These are phyloP conservation scores for Colletotrichum spaethianum DNA, from an alignment of 2,329 filamentous ascomycete species.

Conservation along the genomic window DNA sequence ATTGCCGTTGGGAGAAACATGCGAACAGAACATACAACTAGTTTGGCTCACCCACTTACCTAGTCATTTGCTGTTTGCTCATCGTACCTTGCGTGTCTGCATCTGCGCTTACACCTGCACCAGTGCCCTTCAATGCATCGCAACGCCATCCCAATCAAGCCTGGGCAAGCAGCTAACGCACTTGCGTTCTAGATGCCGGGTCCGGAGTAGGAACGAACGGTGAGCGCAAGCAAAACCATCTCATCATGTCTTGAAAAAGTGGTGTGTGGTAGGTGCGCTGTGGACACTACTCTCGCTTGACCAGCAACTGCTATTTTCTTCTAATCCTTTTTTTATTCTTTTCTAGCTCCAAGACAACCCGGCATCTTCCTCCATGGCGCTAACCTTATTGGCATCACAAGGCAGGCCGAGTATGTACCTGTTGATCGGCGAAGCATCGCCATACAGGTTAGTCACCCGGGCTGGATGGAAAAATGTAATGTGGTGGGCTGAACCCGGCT, in stretches of 20 bases:
- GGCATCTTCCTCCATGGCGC: conserved; percentile 18
- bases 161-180: neutral
- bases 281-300: conserved; percentile 20
- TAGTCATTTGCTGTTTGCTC: neutral
- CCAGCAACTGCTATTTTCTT: conserved; percentile 2
- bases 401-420: neutral
- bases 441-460: neutral
- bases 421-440: neutral
- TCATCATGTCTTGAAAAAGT: conserved; percentile 14
- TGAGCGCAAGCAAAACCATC: neutral
- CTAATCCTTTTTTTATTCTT: too few species aligned
- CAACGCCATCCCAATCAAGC: neutral
- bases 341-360: conserved; percentile 19
- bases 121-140: neutral
- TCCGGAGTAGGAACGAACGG: neutral
- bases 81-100: neutral
- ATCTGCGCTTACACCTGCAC: neutral
- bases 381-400: conserved; percentile 20
- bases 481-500: neutral
- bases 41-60: neutral
- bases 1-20: neutral
- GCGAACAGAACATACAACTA: neutral
- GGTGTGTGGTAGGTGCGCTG: conserved; percentile 13
- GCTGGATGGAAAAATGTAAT: neutral
- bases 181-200: neutral